Base-by-base conservation (phyloP, 2,329 filamentous ascomycete species). In the Sphaerulina vaccinii region DNA sequence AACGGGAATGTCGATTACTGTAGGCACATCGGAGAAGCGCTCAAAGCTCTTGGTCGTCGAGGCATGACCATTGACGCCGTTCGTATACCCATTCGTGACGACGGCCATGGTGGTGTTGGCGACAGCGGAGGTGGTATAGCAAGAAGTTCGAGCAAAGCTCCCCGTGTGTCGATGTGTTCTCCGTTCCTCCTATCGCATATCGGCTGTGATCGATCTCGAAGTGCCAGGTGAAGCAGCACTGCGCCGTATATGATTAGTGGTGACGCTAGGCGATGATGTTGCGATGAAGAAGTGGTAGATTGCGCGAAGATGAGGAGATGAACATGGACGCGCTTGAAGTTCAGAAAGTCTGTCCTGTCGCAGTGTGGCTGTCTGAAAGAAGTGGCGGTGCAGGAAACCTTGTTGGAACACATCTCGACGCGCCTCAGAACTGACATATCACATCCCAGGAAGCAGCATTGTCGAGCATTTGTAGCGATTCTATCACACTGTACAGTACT, bases 1-100 rank as follows among this genome's bases (percentile, higher is more conserved):
- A 51, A 85, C 80, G 49, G 82, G 82, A 63, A 86, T 84, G 64
- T 84, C 82, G 65, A 86, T 82, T 51, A 79, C 77, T 45, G 77
- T 75, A 33, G 82, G 82, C 39, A 85, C 82, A 63, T 83, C 79
- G 51, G 79, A 78, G 68, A 83, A 85, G 46, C 82, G 81, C 57
- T 69, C 58, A 60, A 73, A 66, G 57, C 65, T 59, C 16, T 37
- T 36, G 49, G 59, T 62, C 35, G 61, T 66, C 59, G 59, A 62
- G 35, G 68, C 62, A 49, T 75, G 68, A 57, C 74, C 76, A 55
- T 78, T 78, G 49, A 75, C 64, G 65, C 78, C 79, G 67, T 82
- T 81, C 49, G 73, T 64, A 64, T 77, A 69, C 59, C 78, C 75
- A 62, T 79, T 79, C 51, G 72, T 64, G 35, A 74, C 62, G 47